phyloP scores from a whole-genome alignment of 768 basidiomycete species.

The Rhizopogon vesiculosus region DNA sequence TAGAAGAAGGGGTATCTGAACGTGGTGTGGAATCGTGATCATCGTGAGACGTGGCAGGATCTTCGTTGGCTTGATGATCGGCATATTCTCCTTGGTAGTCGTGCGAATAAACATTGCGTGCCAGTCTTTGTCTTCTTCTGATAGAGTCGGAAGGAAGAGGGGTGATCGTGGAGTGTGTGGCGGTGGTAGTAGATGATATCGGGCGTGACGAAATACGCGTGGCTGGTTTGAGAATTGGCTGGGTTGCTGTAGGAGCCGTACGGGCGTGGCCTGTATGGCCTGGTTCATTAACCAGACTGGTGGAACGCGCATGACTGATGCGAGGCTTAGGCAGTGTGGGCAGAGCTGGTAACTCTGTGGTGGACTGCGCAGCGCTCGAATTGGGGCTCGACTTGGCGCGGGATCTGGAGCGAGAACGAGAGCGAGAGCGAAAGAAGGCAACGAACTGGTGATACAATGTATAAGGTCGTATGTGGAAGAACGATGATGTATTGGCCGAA shows the following conservation, averaged over 20 bases:
- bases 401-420: conserved; percentile 38
- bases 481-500: neutral
- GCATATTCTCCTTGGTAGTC: conserved; percentile 8
- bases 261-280: conserved; percentile 2
- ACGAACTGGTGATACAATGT: conserved; percentile 41
- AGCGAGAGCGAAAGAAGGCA: conserved; percentile 61
- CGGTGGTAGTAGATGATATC: conserved; percentile 59
- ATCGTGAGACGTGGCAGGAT: conserved; percentile 11
- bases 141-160: conserved; percentile 47
- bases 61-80: conserved; percentile 3
- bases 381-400: conserved; percentile 2
- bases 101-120: conserved; percentile 15
- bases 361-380: conserved; percentile 4
- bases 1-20: conserved; percentile 25
- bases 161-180: conserved; percentile 56
- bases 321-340: conserved; percentile 5
- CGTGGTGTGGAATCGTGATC: conserved; percentile 19
- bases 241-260: conserved; percentile 13
- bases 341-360: conserved; percentile 11
- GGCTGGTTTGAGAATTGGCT: conserved; percentile 29
- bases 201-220: conserved; percentile 54
- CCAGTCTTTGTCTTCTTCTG: conserved; percentile 12
- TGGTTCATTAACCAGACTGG: conserved; percentile 5
- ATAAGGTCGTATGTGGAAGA: conserved; percentile 1
- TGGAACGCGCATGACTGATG: conserved; percentile 12